Percentiles rank a stretch among this genome's conserved stretches.
Conservation (phyloP, 1,139 yeast genomes). For the Geotrichum histeridarum region DNA sequence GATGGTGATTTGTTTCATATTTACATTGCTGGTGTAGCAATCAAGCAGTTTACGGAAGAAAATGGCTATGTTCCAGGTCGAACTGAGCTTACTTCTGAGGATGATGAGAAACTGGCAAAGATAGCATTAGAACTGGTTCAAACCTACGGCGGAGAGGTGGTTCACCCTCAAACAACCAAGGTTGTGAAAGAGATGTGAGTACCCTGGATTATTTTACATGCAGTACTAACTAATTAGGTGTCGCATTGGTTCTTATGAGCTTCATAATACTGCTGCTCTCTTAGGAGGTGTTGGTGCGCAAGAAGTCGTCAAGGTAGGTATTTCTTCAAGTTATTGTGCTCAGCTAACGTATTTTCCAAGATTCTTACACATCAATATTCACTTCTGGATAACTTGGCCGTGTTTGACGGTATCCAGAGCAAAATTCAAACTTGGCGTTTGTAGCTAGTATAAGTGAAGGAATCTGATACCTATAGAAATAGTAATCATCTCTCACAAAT, state of each 20-base stretch:
- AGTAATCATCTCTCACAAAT: neutral
- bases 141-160: slow-evolving; percentile 18
- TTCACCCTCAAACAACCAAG: slow-evolving; percentile 18
- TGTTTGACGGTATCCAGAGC: slow-evolving; percentile 63
- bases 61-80: slow-evolving; percentile 21
- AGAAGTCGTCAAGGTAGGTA: slow-evolving; percentile 52
- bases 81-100: slow-evolving; percentile 14
- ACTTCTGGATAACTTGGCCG: slow-evolving; percentile 60
- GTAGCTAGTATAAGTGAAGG: slow-evolving; percentile 21
- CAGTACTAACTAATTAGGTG: slow-evolving; percentile 16
- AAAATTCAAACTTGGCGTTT: slow-evolving; percentile 50
- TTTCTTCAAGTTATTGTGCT: neutral
- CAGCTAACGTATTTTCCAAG: slow-evolving; percentile 25
- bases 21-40: slow-evolving; percentile 29
- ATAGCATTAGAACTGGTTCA: slow-evolving; percentile 21
- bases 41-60: slow-evolving; percentile 25
- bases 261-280: slow-evolving; percentile 49
- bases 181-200: slow-evolving; percentile 27
- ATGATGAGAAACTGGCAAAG: slow-evolving; percentile 15
- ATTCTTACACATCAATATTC: slow-evolving; percentile 65
- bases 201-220: neutral
- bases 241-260: slow-evolving; percentile 42
- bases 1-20: slow-evolving; percentile 24
- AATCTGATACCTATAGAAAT: neutral
- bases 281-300: slow-evolving; percentile 79